phyloP scores from a whole-genome alignment of 1,284 basidiomycete genomes.

The Pyrrhoderma noxium region DNA sequence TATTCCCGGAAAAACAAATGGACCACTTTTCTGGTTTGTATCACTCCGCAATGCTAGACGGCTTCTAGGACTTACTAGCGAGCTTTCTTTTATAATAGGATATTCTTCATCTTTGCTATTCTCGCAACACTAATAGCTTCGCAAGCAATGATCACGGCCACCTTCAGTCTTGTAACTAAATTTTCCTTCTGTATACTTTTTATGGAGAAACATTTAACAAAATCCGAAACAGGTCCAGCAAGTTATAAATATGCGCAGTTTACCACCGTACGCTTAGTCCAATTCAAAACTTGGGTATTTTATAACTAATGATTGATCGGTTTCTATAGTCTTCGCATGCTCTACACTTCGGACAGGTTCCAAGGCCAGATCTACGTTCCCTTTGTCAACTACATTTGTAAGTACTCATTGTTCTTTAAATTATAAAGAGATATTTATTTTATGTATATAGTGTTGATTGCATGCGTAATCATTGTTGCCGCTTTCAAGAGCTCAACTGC shows the following conservation, averaged over 20 bases:
- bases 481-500: conserved; percentile 46
- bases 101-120: conserved; percentile 54
- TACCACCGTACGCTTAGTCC: conserved; percentile 37
- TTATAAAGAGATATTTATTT: neutral
- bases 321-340: conserved; percentile 37
- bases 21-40: conserved; percentile 46
- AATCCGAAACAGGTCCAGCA: conserved; percentile 39
- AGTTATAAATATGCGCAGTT: conserved; percentile 50
- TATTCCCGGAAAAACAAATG: conserved; percentile 49
- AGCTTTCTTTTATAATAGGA: conserved; percentile 32
- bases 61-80: neutral
- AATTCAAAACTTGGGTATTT: too few relatives aligned
- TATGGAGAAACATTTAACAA: too few relatives aligned
- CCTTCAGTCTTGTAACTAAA: conserved; percentile 42
- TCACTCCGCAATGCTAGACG: neutral
- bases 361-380: conserved; percentile 64
- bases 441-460: conserved; percentile 37
- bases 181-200: neutral
- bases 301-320: too few relatives aligned
- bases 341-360: conserved; percentile 50
- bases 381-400: conserved; percentile 45
- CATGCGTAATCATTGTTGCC: conserved; percentile 48
- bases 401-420: conserved; percentile 15
- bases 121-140: conserved; percentile 58
- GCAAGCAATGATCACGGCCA: conserved; percentile 63